A percentile compares a stretch with the other conserved stretches of the same genome.
These are phyloP conservation scores for Arabis hirsuta DNA, from an alignment of 345 rosid species.

Conservation along the genomic window DNA sequence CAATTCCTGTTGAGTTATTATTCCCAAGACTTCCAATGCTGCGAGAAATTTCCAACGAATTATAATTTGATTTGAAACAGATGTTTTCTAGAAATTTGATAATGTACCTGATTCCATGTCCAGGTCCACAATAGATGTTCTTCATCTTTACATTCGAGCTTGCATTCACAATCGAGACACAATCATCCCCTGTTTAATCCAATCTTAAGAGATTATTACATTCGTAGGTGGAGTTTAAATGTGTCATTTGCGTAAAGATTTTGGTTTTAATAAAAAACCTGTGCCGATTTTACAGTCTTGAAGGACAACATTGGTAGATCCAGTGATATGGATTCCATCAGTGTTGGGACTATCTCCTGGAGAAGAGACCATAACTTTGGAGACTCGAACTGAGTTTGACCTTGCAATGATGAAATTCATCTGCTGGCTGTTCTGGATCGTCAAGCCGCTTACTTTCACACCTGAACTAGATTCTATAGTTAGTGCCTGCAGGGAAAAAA, in stretches of 20 bases:
- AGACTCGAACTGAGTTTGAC: constrained; percentile 67
- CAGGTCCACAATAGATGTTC: constrained; percentile 91
- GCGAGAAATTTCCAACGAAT: constrained; percentile 2
- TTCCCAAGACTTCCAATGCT: constrained; percentile 99
- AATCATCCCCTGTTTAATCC: constrained; percentile 80
- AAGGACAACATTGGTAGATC: constrained; percentile 77
- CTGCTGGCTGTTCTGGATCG: constrained; percentile 95
- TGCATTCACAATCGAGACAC: constrained; percentile 90
- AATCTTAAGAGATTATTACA: constrained; percentile 13
- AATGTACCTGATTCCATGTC: constrained; percentile 91
- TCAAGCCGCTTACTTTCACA: constrained; percentile 75
- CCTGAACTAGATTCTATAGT: constrained; percentile 93
- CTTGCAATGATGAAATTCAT: constrained; percentile 88
- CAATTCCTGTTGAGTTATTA: constrained; percentile 76
- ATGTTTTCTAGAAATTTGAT: neutral
- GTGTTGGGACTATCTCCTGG: constrained; percentile 99
- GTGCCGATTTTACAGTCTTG: constrained; percentile 96
- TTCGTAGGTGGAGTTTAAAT: neutral
- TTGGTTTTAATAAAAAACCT: constrained; percentile 49
- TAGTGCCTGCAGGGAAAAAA: constrained; percentile 66
- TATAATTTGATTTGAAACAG: constrained; percentile 3
- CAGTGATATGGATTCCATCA: constrained; percentile 95
- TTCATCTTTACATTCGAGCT: constrained; percentile 90
- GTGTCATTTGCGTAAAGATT: neutral
- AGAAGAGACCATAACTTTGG: constrained; percentile 72